Percentiles rank a stretch among this genome's conserved stretches.
These are phyloP conservation scores for Closterium sp. DNA, from an alignment of 139 green algal genomes.

Conservation along the genomic window DNA sequence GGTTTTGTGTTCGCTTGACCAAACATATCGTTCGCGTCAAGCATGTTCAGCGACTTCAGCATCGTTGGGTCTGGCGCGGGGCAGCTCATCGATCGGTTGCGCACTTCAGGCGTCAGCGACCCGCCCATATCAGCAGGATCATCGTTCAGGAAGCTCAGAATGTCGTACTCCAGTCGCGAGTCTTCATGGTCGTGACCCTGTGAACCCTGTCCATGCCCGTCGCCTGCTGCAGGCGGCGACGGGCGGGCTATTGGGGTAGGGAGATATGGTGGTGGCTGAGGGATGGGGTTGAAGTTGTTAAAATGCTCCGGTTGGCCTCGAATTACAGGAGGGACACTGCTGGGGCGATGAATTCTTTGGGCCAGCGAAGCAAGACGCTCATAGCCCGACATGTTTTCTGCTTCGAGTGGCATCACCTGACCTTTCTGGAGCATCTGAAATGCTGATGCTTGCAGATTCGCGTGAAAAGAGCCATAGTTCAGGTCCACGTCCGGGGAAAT, in stretches of 20 bases:
- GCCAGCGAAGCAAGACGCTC: not conserved
- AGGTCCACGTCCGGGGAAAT: not conserved
- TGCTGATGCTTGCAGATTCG: not conserved
- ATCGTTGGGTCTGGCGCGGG: not conserved
- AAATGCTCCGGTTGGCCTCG: not conserved
- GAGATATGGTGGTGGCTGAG: not conserved
- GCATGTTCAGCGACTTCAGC: not conserved
- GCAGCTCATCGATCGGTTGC: not conserved
- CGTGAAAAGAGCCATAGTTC: not conserved
- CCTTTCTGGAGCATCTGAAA: conserved; percentile 2
- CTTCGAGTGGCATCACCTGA: not conserved
- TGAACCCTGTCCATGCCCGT: not conserved
- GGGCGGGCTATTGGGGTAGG: not conserved
- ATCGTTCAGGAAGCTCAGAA: not conserved
- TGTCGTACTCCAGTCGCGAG: not conserved
- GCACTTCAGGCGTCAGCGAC: not conserved
- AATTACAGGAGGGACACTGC: not conserved
- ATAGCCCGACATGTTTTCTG: not conserved
- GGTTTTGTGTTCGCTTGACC: not conserved
- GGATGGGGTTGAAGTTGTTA: not conserved
- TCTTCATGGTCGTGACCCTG: not conserved
- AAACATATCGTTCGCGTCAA: not conserved
- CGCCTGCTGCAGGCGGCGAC: not conserved
- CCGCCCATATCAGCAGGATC: not conserved
- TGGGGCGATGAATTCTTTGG: not conserved